Evolutionary conservation across 139 green algal genomes (phyloP).

Genomic region (Picochlorum sp.): DNA sequence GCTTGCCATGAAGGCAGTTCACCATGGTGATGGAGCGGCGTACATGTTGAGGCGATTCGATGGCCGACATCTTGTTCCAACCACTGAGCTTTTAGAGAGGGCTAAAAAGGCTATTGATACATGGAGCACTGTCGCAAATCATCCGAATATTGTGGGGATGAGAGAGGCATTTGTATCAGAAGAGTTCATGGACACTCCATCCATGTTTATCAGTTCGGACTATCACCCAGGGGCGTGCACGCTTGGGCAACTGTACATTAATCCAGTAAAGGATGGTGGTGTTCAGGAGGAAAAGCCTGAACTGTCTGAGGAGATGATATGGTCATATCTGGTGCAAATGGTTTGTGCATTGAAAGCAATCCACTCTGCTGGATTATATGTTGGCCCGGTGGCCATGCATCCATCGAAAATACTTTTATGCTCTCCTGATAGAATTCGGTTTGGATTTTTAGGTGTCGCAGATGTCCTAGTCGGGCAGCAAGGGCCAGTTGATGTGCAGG

Average conservation of each 20-base stretch:
- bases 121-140: conserved; percentile 50
- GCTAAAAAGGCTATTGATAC: conserved; percentile 43
- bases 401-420: conserved; percentile 65
- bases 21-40: conserved; percentile 45
- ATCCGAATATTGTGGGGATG: conserved; percentile 64
- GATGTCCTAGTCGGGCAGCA: conserved; percentile 45
- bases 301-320: conserved; percentile 66
- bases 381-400: conserved; percentile 40
- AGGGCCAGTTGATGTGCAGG: conserved; percentile 4
- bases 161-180: conserved; percentile 55
- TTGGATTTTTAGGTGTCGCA: conserved; percentile 54
- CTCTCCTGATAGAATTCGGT: conserved; percentile 34
- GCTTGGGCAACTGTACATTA: conserved; percentile 44
- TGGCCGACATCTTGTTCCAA: conserved; percentile 59
- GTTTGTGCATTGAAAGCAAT: conserved; percentile 48
- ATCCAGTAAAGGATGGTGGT: conserved; percentile 10
- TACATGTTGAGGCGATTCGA: conserved; percentile 68
- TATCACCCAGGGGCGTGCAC: conserved; percentile 52
- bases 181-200: conserved; percentile 41
- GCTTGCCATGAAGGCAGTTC: conserved; percentile 63
- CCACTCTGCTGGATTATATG: conserved; percentile 57
- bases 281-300: conserved; percentile 9
- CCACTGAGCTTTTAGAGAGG: conserved; percentile 49
- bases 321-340: conserved; percentile 76
- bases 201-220: conserved; percentile 57